Base-by-base conservation (phyloP, 179 eudicot species). In the Beta corolliflora region DNA sequence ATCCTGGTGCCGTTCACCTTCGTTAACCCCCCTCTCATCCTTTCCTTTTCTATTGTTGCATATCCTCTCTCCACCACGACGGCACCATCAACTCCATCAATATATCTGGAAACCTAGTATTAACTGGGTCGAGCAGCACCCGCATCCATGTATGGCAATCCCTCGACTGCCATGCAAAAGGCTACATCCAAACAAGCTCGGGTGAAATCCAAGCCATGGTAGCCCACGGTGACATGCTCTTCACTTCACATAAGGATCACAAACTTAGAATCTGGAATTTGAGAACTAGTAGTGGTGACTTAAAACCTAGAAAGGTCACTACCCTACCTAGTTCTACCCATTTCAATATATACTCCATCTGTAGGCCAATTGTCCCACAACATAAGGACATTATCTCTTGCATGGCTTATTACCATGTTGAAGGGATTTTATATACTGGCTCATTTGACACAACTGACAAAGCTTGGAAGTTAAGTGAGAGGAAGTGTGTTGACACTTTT, bases 331-430 rank as follows among this genome's bases (percentile, higher is more conserved):
- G 52, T 70, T 19, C 63, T 21, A 58, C 16, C 44, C 76, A 73
- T 36, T 45, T 79, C 16, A 79, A 55, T 10, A 44, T 56, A 9
- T 58, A 36, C 71, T 66, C 63, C 41, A 61, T 82, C 1, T 53
- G 71, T 19, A 72, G 54, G 52, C 13, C 52, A 65, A 44, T 52
- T 75, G 18, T 58, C 25, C 85, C 76, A 54, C 75, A 73, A 12
- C 92, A 88, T 71, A 87, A 77, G 72, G 90, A 87, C 63, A 58
- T 9, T 1, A 86, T 92, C 70, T 88, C 92, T 19, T 91, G 93
- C 87, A 91, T 89, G 83, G 93, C 92, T 53, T 91, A 89, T 63
- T 78, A 87, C 85, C 87, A 82, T 45, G 75, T 82, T n/a, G 92
- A 91, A 45, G 88, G 87, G 66, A 50, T 91, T 10, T 7, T 91